Conservation (phyloP, 139 green algal genomes). For the Coelastrella sp. region DNA sequence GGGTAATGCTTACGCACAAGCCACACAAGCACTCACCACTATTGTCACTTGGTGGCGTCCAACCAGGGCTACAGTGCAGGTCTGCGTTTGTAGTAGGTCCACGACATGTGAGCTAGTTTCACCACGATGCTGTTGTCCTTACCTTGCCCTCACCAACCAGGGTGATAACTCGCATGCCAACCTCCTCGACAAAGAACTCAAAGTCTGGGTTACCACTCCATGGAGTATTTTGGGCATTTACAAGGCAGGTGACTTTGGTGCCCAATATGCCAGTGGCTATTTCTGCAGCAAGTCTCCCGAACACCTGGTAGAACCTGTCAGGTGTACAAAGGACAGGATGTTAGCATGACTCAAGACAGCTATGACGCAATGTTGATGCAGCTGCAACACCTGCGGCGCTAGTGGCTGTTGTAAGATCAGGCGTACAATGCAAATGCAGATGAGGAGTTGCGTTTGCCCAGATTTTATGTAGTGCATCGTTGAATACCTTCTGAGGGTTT, state of each 20-base stretch:
- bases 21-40: not conserved
- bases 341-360: not conserved
- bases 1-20: not conserved
- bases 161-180: not conserved
- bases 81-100: not conserved
- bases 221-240: not conserved
- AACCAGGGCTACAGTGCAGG: not conserved
- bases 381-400: not conserved
- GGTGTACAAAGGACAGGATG: not conserved
- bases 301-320: not conserved
- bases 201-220: not conserved
- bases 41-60: not conserved
- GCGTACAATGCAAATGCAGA: too few relatives aligned
- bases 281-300: not conserved
- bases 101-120: too few relatives aligned
- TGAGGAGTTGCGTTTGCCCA: too few relatives aligned
- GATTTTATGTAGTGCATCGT: too few relatives aligned
- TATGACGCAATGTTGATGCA: not conserved
- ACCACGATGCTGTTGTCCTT: not conserved
- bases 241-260: not conserved
- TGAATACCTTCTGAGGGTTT: too few relatives aligned
- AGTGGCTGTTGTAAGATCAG: not conserved
- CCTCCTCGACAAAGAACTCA: not conserved
- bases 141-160: not conserved
- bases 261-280: not conserved